Percentiles rank a stretch among this genome's conserved stretches.
These are phyloP conservation scores for Pseudocercospora macadamiae DNA, from an alignment of 2,329 filamentous ascomycete genomes.

Conservation along the genomic window DNA sequence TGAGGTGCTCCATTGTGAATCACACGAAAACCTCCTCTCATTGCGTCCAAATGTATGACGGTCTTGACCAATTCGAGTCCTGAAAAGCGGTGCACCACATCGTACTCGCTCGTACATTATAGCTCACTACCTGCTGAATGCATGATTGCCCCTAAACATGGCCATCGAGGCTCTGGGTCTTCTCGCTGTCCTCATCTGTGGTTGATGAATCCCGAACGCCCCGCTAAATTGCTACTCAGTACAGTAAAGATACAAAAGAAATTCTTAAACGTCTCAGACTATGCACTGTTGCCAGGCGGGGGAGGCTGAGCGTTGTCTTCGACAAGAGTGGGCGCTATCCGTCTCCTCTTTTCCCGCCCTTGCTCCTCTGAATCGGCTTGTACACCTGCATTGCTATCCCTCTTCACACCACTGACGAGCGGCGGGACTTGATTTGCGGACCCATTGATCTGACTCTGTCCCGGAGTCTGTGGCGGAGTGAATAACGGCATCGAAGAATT, in stretches of 20 bases:
- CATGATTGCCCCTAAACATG: neutral
- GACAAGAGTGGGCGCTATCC: constrained; percentile 51
- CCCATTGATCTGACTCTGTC: constrained; percentile 39
- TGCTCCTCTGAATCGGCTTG: constrained; percentile 41
- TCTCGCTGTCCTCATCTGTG: neutral
- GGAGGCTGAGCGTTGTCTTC: constrained; percentile 12
- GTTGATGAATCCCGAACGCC: constrained; percentile 24
- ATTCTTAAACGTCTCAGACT: neutral
- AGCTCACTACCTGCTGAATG: neutral
- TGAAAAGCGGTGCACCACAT: neutral
- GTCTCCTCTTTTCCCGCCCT: constrained; percentile 46
- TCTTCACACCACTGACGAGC: constrained; percentile 32
- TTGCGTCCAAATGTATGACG: too few relatives aligned
- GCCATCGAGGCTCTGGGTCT: constrained; percentile 6
- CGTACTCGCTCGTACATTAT: neutral
- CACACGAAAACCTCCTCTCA: too few relatives aligned
- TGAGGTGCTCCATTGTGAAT: too few relatives aligned
- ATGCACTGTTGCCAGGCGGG: constrained; percentile 2
- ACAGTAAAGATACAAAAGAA: constrained; percentile 13
- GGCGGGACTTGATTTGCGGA: constrained; percentile 12
- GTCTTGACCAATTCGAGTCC: too few relatives aligned
- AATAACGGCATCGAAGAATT: constrained; percentile 66
- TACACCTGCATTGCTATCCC: constrained; percentile 34
- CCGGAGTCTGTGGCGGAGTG: constrained; percentile 87
- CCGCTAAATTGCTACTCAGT: constrained; percentile 19